phyloP scores from a whole-genome alignment of 257 asterid species.

The Linaria vulgaris region DNA sequence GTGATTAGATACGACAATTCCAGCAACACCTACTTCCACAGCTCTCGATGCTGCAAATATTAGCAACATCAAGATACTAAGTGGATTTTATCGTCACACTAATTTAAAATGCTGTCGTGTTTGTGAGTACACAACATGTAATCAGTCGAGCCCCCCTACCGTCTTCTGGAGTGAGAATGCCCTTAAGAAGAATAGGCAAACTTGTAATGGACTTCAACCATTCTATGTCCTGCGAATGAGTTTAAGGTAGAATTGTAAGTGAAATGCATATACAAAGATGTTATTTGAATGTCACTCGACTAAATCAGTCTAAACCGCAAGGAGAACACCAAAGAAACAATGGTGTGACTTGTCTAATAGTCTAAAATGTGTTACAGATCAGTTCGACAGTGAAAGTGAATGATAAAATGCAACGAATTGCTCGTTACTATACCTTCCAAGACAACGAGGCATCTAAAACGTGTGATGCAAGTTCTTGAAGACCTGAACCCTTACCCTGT shows the following conservation, averaged over 20 bases:
- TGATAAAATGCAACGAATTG: neutral
- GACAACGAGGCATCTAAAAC: conserved; percentile 44
- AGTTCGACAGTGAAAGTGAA: too few species aligned
- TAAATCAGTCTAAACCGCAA: too few species aligned
- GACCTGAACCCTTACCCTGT: conserved; percentile 54
- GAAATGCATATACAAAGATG: too few species aligned
- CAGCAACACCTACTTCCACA: conserved; percentile 57
- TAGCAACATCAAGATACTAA: too few species aligned
- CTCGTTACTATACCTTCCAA: conserved; percentile 55
- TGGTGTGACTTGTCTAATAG: neutral
- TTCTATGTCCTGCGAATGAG: conserved; percentile 63
- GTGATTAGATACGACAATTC: conserved; percentile 62
- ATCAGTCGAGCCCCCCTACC: conserved; percentile 30
- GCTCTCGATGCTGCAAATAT: conserved; percentile 50
- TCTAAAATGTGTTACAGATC: neutral
- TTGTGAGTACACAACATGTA: too few species aligned
- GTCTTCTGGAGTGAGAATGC: conserved; percentile 64
- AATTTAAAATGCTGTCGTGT: too few species aligned
- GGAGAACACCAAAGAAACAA: too few species aligned
- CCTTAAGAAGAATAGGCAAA: conserved; percentile 62
- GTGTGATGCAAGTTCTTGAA: conserved; percentile 49
- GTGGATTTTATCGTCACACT: too few species aligned
- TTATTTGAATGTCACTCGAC: too few species aligned
- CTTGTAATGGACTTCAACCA: conserved; percentile 63
- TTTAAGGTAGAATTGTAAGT: too few species aligned